A percentile compares a stretch with the other conserved stretches of the same genome.
These are phyloP conservation scores for Xylaria sp. DNA, from an alignment of 2,329 filamentous ascomycete species.

Conservation along the genomic window DNA sequence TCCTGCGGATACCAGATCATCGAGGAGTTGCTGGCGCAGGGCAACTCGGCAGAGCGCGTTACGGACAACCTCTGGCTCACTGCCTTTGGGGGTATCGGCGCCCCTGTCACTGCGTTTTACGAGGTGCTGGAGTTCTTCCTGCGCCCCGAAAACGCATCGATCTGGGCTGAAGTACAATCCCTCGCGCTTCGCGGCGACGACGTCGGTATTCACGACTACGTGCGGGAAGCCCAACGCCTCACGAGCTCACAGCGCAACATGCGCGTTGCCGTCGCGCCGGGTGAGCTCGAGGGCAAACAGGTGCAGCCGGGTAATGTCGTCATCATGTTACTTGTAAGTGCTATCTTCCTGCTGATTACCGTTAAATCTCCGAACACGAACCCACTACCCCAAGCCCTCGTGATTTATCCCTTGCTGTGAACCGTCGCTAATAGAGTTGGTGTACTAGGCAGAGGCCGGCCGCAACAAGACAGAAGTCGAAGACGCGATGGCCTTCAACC, in stretches of 20 bases:
- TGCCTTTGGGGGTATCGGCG: constrained; percentile 49
- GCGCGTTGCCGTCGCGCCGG: constrained; percentile 43
- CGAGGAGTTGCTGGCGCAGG: constrained; percentile 45
- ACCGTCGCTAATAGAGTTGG: constrained; percentile 21
- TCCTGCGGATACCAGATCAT: constrained; percentile 48
- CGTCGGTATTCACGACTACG: constrained; percentile 44
- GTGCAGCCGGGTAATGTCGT: constrained; percentile 49
- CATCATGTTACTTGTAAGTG: constrained; percentile 48
- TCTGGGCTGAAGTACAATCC: constrained; percentile 51
- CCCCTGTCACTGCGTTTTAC: constrained; percentile 50
- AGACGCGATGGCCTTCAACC: constrained; percentile 49
- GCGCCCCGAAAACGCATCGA: constrained; percentile 45
- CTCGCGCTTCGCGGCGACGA: constrained; percentile 46
- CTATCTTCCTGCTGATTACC: background rate
- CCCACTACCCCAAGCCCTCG: background rate
- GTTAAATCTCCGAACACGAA: background rate
- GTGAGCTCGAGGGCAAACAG: constrained; percentile 46
- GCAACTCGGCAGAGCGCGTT: constrained; percentile 42
- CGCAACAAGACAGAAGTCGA: constrained; percentile 47
- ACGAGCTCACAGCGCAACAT: constrained; percentile 48
- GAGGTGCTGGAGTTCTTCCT: constrained; percentile 52
- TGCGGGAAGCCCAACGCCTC: constrained; percentile 49
- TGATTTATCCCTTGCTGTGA: no score
- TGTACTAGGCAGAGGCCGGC: constrained; percentile 47
- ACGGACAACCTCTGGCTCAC: constrained; percentile 47